Base-by-base conservation (phyloP, 106 monocot genomes). In the Dendrobium chrysotoxum region DNA sequence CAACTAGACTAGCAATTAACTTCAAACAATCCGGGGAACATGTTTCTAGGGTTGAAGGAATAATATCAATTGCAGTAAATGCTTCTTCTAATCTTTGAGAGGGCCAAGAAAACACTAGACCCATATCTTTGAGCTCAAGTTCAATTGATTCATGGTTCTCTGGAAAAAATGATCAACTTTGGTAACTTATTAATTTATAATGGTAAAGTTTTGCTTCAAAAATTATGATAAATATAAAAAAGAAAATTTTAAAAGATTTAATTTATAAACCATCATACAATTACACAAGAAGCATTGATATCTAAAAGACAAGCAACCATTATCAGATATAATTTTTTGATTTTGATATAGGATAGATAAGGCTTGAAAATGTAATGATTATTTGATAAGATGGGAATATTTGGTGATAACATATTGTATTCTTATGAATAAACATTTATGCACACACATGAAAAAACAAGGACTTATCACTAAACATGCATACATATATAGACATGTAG, bases 61-160 rank as follows among this genome's bases (percentile, higher is more conserved):
- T 35, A 44, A 40, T 57, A 15, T 41, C 1, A 0, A 25, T 45
- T 23, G 79, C 66, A 4, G 28, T 75, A 12, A 94, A 78, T 13
- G 77, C 66, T 54, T 88, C 81, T 40, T 89, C 53, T 31, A 96
- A 77, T 35, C 85, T 89, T 28, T 76, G 53, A 21, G 47, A 78
- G 25, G 85, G 72, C 96, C 96, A 96, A 17, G 92, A 85, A 41
- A 93, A 90, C 35, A 76, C 38, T 26, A 96, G 70, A 28, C 25
- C 81, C 84, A 80, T 54, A 72, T 96, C 92, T 75, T 85, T 92
- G 45, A 96, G 88, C 28, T 92, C 87, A 42, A 96, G 50, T 64
- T 88, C 87, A 21, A 96, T 26, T 46, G 73, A 70, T 10, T 71
- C 28, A 7, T 79, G 18, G 28, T 53, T 42, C 21, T 35, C 21